A percentile compares a stretch with the other conserved stretches of the same genome.
These are phyloP conservation scores for Nemania sp. DNA, from an alignment of 2,329 filamentous ascomycete species.

Conservation along the genomic window DNA sequence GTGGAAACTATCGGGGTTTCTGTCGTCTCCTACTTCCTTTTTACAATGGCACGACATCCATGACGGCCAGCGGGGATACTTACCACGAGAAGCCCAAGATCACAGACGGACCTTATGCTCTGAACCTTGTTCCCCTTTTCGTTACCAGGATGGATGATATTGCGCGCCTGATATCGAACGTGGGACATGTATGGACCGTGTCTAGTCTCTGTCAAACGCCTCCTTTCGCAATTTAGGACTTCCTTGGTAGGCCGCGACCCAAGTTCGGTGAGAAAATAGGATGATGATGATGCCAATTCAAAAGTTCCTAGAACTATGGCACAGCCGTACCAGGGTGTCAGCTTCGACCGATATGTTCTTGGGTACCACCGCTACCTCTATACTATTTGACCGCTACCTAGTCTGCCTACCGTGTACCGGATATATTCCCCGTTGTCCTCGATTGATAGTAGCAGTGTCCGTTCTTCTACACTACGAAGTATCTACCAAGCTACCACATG, in stretches of 20 bases:
- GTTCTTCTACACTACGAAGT: neutral
- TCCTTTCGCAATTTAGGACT: neutral
- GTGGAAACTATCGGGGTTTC: neutral
- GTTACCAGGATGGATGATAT: neutral
- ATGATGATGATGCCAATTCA: neutral
- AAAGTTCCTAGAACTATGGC: slow-evolving; percentile 7
- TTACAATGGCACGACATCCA: neutral
- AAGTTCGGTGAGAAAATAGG: slow-evolving; percentile 12
- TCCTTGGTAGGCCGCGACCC: slow-evolving; percentile 5
- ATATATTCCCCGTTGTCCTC: neutral
- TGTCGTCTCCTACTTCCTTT: neutral
- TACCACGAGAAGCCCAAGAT: neutral
- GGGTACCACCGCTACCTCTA: slow-evolving; percentile 30
- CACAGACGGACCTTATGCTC: neutral
- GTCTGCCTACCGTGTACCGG: slow-evolving; percentile 2
- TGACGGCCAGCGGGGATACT: neutral
- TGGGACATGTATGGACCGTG: neutral
- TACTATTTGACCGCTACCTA: slow-evolving; percentile 25
- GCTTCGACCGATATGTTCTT: slow-evolving; percentile 9
- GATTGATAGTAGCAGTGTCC: neutral
- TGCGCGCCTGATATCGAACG: neutral
- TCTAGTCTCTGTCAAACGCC: neutral
- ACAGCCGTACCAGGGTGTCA: slow-evolving; percentile 7
- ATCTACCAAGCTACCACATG: too few species aligned
- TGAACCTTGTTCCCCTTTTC: neutral